Conservation (phyloP, 768 basidiomycete species). For the Serendipita sp. region DNA sequence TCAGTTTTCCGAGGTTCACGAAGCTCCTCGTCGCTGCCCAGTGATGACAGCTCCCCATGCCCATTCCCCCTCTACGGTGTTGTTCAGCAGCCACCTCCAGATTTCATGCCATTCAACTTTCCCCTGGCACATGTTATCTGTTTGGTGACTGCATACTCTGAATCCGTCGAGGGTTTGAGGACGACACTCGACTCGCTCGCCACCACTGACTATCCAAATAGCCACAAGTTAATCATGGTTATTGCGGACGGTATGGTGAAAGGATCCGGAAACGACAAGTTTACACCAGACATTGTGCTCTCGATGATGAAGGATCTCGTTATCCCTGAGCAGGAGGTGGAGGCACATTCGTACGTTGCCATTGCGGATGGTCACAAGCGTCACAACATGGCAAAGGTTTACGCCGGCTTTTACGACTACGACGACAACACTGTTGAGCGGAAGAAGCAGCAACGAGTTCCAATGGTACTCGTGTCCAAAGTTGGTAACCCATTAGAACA, state of each 20-base stretch:
- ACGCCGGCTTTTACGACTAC: constrained; percentile 93
- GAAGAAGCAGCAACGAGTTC: constrained; percentile 92
- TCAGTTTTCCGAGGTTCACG: constrained; percentile 7
- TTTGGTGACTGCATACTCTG: constrained; percentile 96
- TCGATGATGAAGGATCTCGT: constrained; percentile 96
- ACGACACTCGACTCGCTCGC: constrained; percentile 98
- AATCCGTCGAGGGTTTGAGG: constrained; percentile 87
- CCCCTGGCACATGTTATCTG: constrained; percentile 88
- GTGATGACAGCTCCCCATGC: constrained; percentile 33
- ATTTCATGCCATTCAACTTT: constrained; percentile 93
- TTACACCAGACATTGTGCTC: constrained; percentile 88
- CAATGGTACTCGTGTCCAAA: constrained; percentile 91
- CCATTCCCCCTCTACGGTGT: constrained; percentile 88
- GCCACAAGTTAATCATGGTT: constrained; percentile 88
- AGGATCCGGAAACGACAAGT: constrained; percentile 75
- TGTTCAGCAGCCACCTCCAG: constrained; percentile 79
- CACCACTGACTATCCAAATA: constrained; percentile 96
- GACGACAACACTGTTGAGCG: constrained; percentile 78
- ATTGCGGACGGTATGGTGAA: constrained; percentile 98
- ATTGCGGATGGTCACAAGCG: constrained; percentile 99
- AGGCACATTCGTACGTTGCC: constrained; percentile 90
- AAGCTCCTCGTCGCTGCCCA: constrained; percentile 7
- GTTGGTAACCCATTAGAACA: constrained; percentile 82
- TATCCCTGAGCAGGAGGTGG: constrained; percentile 64
- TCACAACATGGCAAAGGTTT: constrained; percentile 99